phyloP scores from a whole-genome alignment of 352 stramenopile species.

The Pelagophyceae sp. region DNA sequence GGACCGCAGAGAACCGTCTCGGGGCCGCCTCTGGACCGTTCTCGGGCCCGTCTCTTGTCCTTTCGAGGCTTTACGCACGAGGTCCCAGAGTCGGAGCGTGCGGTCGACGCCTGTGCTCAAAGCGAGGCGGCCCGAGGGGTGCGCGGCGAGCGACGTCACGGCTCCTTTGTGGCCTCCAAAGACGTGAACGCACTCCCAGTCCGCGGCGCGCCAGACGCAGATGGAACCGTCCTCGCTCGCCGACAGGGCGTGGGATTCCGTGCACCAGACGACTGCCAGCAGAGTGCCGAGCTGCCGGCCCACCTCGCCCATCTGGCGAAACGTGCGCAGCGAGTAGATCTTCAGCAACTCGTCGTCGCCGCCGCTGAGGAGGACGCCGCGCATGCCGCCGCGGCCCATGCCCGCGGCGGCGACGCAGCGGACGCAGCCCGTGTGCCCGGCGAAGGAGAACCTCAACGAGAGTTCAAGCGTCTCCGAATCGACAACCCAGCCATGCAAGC shows the following conservation, averaged over 20 bases:
- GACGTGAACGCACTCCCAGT: conserved; percentile 76
- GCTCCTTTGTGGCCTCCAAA: conserved; percentile 59
- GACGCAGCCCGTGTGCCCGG: conserved; percentile 67
- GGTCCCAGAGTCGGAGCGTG: conserved; percentile 76
- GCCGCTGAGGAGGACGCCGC: conserved; percentile 59
- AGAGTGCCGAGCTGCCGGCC: conserved; percentile 42
- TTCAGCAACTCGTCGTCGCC: conserved; percentile 65
- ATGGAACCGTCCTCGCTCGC: conserved; percentile 70
- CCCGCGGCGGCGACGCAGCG: conserved; percentile 65
- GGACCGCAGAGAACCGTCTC: too few relatives aligned
- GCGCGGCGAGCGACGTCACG: conserved; percentile 67
- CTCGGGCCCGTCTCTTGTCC: too few relatives aligned
- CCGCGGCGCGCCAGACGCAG: conserved; percentile 68
- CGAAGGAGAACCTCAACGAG: conserved; percentile 57
- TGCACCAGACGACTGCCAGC: conserved; percentile 57
- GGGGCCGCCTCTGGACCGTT: too few relatives aligned
- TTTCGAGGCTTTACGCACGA: too few relatives aligned
- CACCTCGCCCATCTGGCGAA: background rate
- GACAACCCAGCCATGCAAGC: conserved; percentile 68
- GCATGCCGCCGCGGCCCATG: conserved; percentile 54
- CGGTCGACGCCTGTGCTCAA: conserved; percentile 67
- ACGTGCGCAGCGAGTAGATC: conserved; percentile 18
- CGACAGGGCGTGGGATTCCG: conserved; percentile 66
- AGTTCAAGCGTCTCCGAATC: conserved; percentile 16
- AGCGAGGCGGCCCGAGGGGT: conserved; percentile 71